phyloP scores from a whole-genome alignment of 495 filamentous ascomycete species.

The Lindgomyces ingoldianus region DNA sequence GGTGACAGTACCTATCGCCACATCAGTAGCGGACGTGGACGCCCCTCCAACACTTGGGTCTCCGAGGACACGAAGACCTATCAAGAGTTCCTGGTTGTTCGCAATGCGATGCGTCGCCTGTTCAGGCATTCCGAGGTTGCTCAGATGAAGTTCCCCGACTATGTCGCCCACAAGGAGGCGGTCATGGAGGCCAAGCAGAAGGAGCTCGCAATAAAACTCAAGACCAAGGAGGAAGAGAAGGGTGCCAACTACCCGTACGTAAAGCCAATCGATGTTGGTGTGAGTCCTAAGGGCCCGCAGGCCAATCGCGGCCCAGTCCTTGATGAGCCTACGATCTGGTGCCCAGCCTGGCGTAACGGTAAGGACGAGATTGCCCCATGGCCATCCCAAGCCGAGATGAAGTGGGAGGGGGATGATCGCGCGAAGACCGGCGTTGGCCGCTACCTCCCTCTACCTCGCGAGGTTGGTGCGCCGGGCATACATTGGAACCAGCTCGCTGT shows the following conservation, averaged over 20 bases:
- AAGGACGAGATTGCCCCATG: constrained; percentile 35
- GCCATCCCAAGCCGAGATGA: constrained; percentile 32
- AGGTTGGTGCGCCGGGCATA: constrained; percentile 28
- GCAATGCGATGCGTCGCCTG: constrained; percentile 33
- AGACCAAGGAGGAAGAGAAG: constrained; percentile 6
- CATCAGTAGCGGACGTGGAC: neutral
- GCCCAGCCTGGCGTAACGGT: constrained; percentile 24
- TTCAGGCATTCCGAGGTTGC: constrained; percentile 33
- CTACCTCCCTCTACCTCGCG: constrained; percentile 33
- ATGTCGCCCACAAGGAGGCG: constrained; percentile 26
- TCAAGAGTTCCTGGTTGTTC: constrained; percentile 20
- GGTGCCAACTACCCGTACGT: no score
- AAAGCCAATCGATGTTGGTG: neutral
- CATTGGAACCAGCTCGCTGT: constrained; percentile 29
- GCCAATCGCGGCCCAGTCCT: constrained; percentile 19
- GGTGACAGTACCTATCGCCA: neutral
- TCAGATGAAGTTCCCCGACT: constrained; percentile 20
- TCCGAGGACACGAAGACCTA: constrained; percentile 16
- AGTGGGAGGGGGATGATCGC: constrained; percentile 39
- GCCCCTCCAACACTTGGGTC: constrained; percentile 20
- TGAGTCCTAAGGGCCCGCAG: neutral
- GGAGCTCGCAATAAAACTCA: neutral
- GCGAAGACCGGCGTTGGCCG: constrained; percentile 33
- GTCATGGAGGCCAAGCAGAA: constrained; percentile 9
- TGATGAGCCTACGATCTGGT: constrained; percentile 35